Base-by-base conservation (phyloP, 208 protist species). In the Wallacemonas sp. region DNA sequence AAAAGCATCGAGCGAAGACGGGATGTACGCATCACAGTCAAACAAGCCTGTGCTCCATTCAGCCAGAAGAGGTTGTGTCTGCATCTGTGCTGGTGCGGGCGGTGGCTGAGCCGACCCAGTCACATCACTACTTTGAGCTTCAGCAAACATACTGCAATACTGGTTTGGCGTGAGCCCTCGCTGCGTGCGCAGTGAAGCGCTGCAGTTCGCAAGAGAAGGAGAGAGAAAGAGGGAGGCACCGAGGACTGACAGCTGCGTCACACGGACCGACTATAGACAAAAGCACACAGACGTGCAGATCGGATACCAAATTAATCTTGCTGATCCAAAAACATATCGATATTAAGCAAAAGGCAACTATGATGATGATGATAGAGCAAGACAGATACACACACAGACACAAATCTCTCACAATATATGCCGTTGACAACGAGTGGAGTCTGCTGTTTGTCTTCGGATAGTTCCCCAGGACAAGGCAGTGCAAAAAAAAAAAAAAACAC, bases 1-100 rank as follows among this genome's bases (percentile, higher is more conserved):
- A 27, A 68, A 65, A 6, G 67, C 28, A 30, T 74, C 67, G 21
- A 68, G 53, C 11, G 62, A 59, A 15, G 59, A 66, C 5, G 24
- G 56, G n/a, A 62, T 31, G 63, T 74, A 68, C 22, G 45, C 31
- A 28, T 11, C 39, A 14, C 70, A 59, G 12, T 65, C 66, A 27
- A 64, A 79, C 9, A 79, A 33, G 4, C 67, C 67, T 4, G 72
- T 74, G 41, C 53, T 28, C 72, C 72, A 77, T 1, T 56, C 59
- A 5, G 51, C 24, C 30, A 58, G 51, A 14, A 41, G 14, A 17
- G 36, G 36, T 14, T 41, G 36, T 17, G 36, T 6, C 36, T 41
- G 36, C 36, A 41, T 17, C 36, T 41, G 36, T 41, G 14, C 9
- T 41, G 36, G 36, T 14, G 36, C 36, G 36, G 36, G 14, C 36